Base-by-base conservation (phyloP, 2,329 filamentous ascomycete genomes). In the Colletotrichum incanum region DNA sequence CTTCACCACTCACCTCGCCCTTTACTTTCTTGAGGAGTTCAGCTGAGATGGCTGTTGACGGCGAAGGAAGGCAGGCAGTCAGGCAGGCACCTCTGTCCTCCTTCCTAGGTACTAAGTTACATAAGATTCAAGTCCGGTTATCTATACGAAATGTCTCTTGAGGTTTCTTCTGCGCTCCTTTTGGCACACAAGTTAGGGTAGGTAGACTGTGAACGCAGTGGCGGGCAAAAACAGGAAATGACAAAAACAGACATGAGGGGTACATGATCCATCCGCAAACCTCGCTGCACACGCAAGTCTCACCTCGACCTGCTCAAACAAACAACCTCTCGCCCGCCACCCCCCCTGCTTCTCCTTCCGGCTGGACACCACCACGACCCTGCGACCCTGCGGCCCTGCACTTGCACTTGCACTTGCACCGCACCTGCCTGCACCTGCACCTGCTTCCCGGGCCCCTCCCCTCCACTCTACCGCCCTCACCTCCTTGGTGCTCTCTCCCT, bases 391-490 rank as follows among this genome's bases (percentile, higher is more conserved):
- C 34, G 4, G 37, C 54, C 64, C 64, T 60, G 64, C 56, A 5
- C 47, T 14, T 49, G 55, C 55, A 41, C 55, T 37, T 58, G 34
- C 54, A 58, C 7, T 37, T 11, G 34, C 34, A 37, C 34, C 34
- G 34, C 34, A 37, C 58, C 58, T 54, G 31, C 50, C 50, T 34
- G 28, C 37, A 41, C 45, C 43, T 61, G 26, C 31, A 56, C 67
- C 54, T 66, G 62, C 67, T 65, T 59, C 39, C 67, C 47, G 62
- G 47, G 55, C 55, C 62, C 54, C 31, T 59, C 31, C 43, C 39
- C 66, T 65, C 67, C 55, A 28, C 47, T 43, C 55, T 47, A 31
- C 50, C 67, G 31, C 26, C 47, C 47, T 45, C 31, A 34, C 47
- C 47, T 39, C 9, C 37, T 54, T 9, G 6, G 23, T 7, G 45